Conservation (phyloP, 768 basidiomycete genomes). For the Agrocybe praecox region DNA sequence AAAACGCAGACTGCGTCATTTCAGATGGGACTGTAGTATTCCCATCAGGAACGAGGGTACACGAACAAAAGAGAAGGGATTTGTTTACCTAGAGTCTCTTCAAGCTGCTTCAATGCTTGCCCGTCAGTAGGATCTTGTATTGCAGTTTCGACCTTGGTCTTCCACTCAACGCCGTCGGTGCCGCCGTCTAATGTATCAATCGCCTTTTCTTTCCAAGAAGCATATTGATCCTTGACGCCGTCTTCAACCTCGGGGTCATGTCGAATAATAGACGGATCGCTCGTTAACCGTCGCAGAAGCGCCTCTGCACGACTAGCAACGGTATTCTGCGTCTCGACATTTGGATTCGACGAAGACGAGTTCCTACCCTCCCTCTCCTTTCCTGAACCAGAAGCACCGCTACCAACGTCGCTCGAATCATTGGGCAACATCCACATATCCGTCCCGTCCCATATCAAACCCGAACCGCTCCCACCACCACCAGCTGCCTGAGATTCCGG, state of each 20-base stretch:
- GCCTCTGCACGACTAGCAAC: constrained; percentile 79
- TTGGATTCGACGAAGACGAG: background rate
- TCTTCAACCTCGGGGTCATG: constrained; percentile 74
- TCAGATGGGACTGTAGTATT: constrained; percentile 65
- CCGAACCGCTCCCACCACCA: constrained; percentile 30
- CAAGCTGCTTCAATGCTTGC: constrained; percentile 49
- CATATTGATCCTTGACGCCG: constrained; percentile 53
- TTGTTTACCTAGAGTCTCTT: constrained; percentile 59
- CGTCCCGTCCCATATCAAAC: constrained; percentile 79
- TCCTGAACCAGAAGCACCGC: constrained; percentile 11
- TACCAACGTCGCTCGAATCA: constrained; percentile 27
- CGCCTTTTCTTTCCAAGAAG: constrained; percentile 55
- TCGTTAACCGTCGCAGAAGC: constrained; percentile 70
- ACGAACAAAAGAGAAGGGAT: constrained; percentile 8
- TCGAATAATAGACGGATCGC: constrained; percentile 74
- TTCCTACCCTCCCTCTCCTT: constrained; percentile 22
- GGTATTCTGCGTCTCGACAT: constrained; percentile 48
- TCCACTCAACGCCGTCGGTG: constrained; percentile 61
- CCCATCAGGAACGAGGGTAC: constrained; percentile 3
- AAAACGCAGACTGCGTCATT: constrained; percentile 70
- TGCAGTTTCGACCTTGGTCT: constrained; percentile 45
- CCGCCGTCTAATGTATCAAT: constrained; percentile 59
- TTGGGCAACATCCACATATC: constrained; percentile 83
- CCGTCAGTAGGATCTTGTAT: constrained; percentile 56
- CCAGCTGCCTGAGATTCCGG: constrained; percentile 52